A percentile compares a stretch with the other conserved stretches of the same genome.
phyloP scores from a whole-genome alignment of 2,329 filamentous ascomycete genomes.

The Pyricularia pennisetigena region DNA sequence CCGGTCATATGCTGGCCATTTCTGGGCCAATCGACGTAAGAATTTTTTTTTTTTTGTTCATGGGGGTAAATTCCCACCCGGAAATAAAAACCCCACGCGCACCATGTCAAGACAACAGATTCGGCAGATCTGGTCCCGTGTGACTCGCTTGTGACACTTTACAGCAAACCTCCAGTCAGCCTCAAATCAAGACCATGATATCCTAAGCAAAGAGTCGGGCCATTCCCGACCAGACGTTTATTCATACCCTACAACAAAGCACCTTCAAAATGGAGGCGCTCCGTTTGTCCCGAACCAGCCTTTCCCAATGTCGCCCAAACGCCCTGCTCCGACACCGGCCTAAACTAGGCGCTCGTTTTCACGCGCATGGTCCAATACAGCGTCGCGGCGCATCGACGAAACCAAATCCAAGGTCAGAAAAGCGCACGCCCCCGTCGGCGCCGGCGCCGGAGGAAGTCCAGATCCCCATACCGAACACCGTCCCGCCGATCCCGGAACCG shows the following conservation, averaged over 20 bases:
- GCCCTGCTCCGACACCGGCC: background rate
- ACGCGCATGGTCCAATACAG: background rate
- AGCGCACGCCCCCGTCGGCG: background rate
- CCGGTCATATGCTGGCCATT: background rate
- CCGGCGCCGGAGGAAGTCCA: constrained; percentile 17
- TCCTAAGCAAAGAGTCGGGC: background rate
- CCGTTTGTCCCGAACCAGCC: background rate
- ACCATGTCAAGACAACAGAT: background rate
- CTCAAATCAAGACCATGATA: background rate
- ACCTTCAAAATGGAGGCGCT: background rate
- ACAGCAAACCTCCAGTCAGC: background rate
- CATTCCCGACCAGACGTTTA: background rate
- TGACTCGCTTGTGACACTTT: background rate
- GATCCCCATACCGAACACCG: constrained; percentile 32
- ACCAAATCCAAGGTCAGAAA: background rate
- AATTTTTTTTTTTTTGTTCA: background rate
- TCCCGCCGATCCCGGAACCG: constrained; percentile 34
- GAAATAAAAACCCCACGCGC: background rate
- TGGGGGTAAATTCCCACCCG: background rate
- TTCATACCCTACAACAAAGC: background rate
- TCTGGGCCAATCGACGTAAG: background rate
- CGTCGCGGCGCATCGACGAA: background rate
- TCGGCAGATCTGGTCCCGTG: background rate
- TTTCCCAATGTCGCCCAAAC: background rate
- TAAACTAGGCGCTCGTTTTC: background rate